phyloP scores from a whole-genome alignment of 495 filamentous ascomycete genomes.

The Penicillium mononematosum region DNA sequence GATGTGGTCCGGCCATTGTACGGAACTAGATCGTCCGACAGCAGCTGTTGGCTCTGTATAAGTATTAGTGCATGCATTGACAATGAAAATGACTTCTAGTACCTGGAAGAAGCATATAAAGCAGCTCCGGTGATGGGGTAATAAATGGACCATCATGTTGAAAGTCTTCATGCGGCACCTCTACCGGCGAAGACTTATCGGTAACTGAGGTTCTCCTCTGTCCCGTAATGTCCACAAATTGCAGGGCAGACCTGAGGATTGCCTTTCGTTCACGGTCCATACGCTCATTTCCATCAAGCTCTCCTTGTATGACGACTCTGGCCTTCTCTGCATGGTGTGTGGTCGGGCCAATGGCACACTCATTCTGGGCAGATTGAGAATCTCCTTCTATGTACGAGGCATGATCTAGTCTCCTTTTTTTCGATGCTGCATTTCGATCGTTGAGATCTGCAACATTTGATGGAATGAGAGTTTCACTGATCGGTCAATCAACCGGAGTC shows the following conservation, averaged over 20 bases:
- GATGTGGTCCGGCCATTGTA: slow-evolving; percentile 36
- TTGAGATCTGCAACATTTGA: background rate
- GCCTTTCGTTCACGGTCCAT: slow-evolving; percentile 24
- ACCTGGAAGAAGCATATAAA: slow-evolving; percentile 34
- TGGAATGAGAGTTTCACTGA: slow-evolving; percentile 3
- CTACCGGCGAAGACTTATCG: slow-evolving; percentile 7
- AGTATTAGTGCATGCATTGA: slow-evolving; percentile 3
- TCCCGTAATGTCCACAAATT: slow-evolving; percentile 25
- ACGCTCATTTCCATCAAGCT: slow-evolving; percentile 22
- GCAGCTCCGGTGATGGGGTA: slow-evolving; percentile 23
- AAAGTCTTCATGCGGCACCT: slow-evolving; percentile 1
- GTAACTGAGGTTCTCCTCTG: slow-evolving; percentile 6
- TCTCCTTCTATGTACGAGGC: background rate
- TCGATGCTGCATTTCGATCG: slow-evolving; percentile 3
- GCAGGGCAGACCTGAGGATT: slow-evolving; percentile 25
- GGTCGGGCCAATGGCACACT: slow-evolving; percentile 10
- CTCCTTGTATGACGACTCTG: slow-evolving; percentile 23
- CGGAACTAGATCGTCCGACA: background rate
- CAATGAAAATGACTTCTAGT: background rate
- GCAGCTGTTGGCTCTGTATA: slow-evolving; percentile 12
- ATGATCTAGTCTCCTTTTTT: slow-evolving; percentile 14
- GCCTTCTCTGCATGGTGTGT: slow-evolving; percentile 32
- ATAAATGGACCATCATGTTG: slow-evolving; percentile 9
- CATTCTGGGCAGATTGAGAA: slow-evolving; percentile 13
- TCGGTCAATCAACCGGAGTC: background rate